phyloP scores from a whole-genome alignment of 192 early-diverging fungal species.

The Dissophora globulifera region DNA sequence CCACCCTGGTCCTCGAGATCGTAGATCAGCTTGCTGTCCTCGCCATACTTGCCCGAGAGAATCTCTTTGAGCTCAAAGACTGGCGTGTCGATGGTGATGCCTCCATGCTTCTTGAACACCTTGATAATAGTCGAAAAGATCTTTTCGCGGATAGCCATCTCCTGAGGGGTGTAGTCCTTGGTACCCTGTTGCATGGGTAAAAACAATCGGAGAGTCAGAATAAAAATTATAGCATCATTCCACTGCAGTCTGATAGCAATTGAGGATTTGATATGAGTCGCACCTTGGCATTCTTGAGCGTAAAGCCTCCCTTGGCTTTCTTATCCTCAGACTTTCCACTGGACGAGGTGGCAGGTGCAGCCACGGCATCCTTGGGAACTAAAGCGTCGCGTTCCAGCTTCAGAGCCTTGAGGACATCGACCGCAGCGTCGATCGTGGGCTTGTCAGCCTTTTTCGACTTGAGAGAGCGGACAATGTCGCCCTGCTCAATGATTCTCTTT shows the following conservation, averaged over 20 bases:
- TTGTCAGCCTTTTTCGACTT: conserved; percentile 71
- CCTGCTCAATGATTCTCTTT: conserved; percentile 67
- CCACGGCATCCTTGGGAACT: conserved; percentile 36
- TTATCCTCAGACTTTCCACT: conserved; percentile 52
- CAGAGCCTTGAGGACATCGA: conserved; percentile 64
- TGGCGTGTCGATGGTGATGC: conserved; percentile 97
- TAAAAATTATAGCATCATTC: no score
- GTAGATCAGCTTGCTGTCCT: conserved; percentile 99
- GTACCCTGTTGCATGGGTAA: conserved; percentile 90
- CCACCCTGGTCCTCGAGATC: conserved; percentile 98
- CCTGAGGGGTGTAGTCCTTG: conserved; percentile 92
- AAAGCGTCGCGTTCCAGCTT: conserved; percentile 69
- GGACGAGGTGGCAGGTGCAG: conserved; percentile 17
- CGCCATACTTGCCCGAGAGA: conserved; percentile 96
- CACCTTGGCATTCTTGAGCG: conserved; percentile 86
- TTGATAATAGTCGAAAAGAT: conserved; percentile 88
- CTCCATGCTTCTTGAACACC: conserved; percentile 97
- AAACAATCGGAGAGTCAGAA: no score
- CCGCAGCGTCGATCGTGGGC: conserved; percentile 65
- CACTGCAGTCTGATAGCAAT: background rate
- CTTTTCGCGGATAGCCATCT: conserved; percentile 96
- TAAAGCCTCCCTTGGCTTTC: conserved; percentile 61
- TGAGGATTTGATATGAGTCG: background rate
- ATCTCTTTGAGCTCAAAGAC: conserved; percentile 99
- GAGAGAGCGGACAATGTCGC: conserved; percentile 66